These are phyloP conservation scores for Metschnikowia hibisci DNA, from an alignment of 805 yeast species.

Conservation along the genomic window DNA sequence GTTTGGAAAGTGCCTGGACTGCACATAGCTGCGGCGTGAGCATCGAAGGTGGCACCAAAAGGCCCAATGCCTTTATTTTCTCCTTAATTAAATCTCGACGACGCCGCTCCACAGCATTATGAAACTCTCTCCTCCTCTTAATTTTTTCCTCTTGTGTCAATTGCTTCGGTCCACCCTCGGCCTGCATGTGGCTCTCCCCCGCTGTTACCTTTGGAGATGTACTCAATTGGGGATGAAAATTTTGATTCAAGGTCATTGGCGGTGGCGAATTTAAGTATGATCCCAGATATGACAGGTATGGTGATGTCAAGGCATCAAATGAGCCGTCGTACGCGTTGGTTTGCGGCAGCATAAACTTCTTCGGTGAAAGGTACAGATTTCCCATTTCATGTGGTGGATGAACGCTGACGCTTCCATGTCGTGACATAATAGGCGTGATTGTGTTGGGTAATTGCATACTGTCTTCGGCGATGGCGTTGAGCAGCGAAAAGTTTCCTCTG, in stretches of 20 bases:
- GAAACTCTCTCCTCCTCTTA: slow-evolving; percentile 79
- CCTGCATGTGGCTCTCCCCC: slow-evolving; percentile 11
- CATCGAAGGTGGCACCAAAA: slow-evolving; percentile 73
- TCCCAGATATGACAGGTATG: slow-evolving; percentile 28
- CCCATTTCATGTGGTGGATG: slow-evolving; percentile 21
- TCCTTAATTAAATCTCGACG: slow-evolving; percentile 89
- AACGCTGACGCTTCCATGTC: slow-evolving; percentile 32
- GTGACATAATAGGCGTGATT: slow-evolving; percentile 29
- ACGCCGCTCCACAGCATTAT: slow-evolving; percentile 90
- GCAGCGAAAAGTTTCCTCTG: slow-evolving; percentile 22
- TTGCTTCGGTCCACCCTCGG: slow-evolving; percentile 29
- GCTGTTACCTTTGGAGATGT: neutral
- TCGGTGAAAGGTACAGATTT: slow-evolving; percentile 36
- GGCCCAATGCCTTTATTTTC: slow-evolving; percentile 78
- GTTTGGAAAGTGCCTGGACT: slow-evolving; percentile 39
- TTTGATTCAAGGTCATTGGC: slow-evolving; percentile 16
- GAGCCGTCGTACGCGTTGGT: slow-evolving; percentile 26
- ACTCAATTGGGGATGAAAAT: neutral
- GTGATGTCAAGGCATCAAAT: slow-evolving; percentile 35
- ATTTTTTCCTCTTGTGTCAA: slow-evolving; percentile 64
- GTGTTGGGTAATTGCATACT: slow-evolving; percentile 18
- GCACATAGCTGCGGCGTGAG: slow-evolving; percentile 46
- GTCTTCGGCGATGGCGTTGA: slow-evolving; percentile 34
- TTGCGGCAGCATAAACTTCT: slow-evolving; percentile 31
- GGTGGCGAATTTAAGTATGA: slow-evolving; percentile 40